Evolutionary conservation across 257 asterid genomes (phyloP), one percentile per base, ranked within the genome.

Genomic region (Ajuga chamaepitys): DNA sequence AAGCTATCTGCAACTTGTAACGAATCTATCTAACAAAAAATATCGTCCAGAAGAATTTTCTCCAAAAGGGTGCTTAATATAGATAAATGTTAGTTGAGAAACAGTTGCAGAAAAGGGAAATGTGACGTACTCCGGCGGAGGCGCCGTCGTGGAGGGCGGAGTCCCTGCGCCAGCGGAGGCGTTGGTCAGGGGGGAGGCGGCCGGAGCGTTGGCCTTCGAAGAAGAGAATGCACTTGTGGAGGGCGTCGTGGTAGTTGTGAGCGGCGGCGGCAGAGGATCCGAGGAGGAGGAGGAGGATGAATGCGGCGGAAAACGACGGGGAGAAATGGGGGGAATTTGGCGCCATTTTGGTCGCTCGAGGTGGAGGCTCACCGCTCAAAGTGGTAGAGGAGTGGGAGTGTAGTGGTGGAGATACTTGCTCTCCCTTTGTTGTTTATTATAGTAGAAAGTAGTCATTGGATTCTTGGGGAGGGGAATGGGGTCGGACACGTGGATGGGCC

Each of bases 141-240:
- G 91, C 83, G 1, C 96, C 96, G 77, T 91, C 98, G 62, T 81
- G 85, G 69, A 91, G 24, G 66, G 88, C 96, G 38, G 98, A 91
- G 85, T 88, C 88, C 46, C 41, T 64, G 55, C 96, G 89, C 98
- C 98, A 91, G 3, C 77, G 81, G 37, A 86, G 34, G 64, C 96
- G 89, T 66, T 91, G 96, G 73, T 86, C 94, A 0, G 88, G 83
- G 0, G 96, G 94, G 20, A 91, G 91, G 42, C 70, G 68, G 30
- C 98, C 98, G 2, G 98, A 88, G 76, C 98, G 96, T 62, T 91
- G 98, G 80, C 95, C 98, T 74, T 91, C 98, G 75, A 86, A 88
- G 89, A 88, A 91, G 12, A 91, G 84, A 20, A 91, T 83, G 82
- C 98, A 83, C 74, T 91, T 91, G 1, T 77, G 82, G 53, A 91